phyloP scores from a whole-genome alignment of 2,329 filamentous ascomycete species.

The Phialophora chinensis region DNA sequence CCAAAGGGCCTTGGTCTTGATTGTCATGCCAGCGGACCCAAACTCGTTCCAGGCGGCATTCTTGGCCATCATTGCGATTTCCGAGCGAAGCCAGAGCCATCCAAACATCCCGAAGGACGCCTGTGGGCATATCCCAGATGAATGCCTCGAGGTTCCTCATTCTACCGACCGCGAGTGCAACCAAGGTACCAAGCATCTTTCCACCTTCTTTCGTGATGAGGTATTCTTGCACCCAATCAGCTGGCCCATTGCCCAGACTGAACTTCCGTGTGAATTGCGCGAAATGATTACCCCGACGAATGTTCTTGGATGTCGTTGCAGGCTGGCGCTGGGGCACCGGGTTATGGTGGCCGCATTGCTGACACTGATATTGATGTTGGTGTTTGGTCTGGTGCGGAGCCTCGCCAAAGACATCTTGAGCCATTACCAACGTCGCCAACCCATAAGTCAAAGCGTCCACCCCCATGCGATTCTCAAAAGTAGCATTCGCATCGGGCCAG shows the following conservation, averaged over 20 bases:
- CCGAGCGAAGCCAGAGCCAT: constrained; percentile 75
- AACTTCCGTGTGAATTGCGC: constrained; percentile 81
- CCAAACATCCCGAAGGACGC: constrained; percentile 80
- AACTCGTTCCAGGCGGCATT: constrained; percentile 72
- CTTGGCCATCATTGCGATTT: constrained; percentile 63
- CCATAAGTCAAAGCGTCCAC: constrained; percentile 86
- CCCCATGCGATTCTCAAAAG: constrained; percentile 69
- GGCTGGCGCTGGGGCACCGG: constrained; percentile 40
- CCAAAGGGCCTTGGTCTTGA: constrained; percentile 52
- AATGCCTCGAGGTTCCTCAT: constrained; percentile 85
- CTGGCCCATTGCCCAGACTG: constrained; percentile 80
- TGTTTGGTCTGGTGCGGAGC: constrained; percentile 48
- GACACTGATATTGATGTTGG: constrained; percentile 27
- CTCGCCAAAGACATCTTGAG: constrained; percentile 66
- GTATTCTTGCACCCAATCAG: constrained; percentile 80
- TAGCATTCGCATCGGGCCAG: constrained; percentile 75
- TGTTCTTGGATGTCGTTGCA: constrained; percentile 26
- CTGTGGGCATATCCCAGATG: constrained; percentile 88
- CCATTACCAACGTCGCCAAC: constrained; percentile 77
- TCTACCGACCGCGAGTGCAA: constrained; percentile 76
- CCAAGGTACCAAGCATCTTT: constrained; percentile 85
- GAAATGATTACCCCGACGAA: constrained; percentile 73
- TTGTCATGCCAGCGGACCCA: constrained; percentile 88
- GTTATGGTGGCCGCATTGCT: constrained; percentile 44
- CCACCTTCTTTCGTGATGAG: constrained; percentile 81